A percentile compares a stretch with the other conserved stretches of the same genome.
These are phyloP conservation scores for Emergomyces pasteurianus DNA, from an alignment of 2,329 filamentous ascomycete species.

Conservation along the genomic window DNA sequence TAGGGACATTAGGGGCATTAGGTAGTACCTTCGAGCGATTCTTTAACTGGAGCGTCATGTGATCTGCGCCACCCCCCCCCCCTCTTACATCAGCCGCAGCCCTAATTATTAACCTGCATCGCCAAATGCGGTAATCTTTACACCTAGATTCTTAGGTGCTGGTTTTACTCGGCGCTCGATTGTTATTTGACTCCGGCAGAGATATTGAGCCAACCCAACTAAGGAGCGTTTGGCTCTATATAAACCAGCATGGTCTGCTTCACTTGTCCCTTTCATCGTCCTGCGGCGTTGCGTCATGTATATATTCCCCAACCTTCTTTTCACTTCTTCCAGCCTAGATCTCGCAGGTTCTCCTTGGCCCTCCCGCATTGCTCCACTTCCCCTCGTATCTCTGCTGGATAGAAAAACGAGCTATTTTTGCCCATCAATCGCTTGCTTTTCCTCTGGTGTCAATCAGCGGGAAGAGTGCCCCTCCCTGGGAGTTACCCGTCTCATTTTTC, in stretches of 20 bases:
- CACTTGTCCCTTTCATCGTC: not conserved
- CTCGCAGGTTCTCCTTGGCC: not conserved
- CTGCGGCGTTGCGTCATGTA: not conserved
- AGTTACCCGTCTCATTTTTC: not conserved
- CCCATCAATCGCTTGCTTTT: not conserved
- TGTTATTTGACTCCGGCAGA: not conserved
- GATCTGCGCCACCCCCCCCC: not conserved
- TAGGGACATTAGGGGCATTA: not conserved
- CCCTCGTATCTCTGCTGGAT: not conserved
- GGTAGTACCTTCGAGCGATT: too few relatives aligned
- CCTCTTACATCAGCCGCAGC: not conserved
- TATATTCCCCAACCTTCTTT: conserved; percentile 1
- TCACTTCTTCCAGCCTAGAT: conserved; percentile 1
- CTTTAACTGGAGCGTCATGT: not conserved
- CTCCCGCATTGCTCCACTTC: not conserved
- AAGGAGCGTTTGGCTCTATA: not conserved
- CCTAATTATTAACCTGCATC: not conserved
- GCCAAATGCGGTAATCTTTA: not conserved
- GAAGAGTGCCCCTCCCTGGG: not conserved
- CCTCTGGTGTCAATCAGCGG: not conserved
- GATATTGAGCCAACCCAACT: not conserved
- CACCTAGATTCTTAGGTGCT: not conserved
- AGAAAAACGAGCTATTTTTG: not conserved
- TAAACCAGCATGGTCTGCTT: not conserved
- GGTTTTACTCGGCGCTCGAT: not conserved